Evolutionary conservation across 192 early-diverging fungal species (phyloP), one percentile per base, ranked within the genome.

Genomic region (Backusella australiensis): DNA sequence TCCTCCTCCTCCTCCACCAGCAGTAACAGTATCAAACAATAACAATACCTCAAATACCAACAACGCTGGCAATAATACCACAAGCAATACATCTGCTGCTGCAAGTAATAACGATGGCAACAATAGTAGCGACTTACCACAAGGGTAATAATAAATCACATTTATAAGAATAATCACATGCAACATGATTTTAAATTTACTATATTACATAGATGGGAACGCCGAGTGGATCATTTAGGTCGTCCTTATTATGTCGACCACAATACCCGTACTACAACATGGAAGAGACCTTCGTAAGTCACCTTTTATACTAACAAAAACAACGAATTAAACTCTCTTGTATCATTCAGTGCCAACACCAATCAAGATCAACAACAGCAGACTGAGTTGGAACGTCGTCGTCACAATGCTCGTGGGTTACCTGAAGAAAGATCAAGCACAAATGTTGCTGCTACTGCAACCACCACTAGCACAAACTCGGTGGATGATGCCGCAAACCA

Each of bases 221-320:
- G 95, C 67, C 90, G 97, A 71, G 87, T 93, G 29, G 97, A 99
- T 88, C 92, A 96, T 75, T 80, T 96, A 67, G 94, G 95, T 11
- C 89, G 97, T 11, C 92, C 92, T 1, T 99, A 99, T 87, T 99
- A 96, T 85, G 96, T 99, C 17, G 96, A 99, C 85, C 97, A 99
- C 82, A 97, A 94, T 83, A 91, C 90, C 9, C 91, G 96, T 34
- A 93, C 91, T 29, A 99, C 97, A 11, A 98, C 97, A 23, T 99
- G 97, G 97, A 90, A 90, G 68, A 84, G 84, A 74, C 88, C 88
- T 36, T 83, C 78, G 74, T 63, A 63, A 63, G 56, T 26, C 1
- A 21, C 3, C 32, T 32, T 32, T 32, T 32, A 3, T 32, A 3
- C 32, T 32, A 32, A 32, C 2, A 32, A 32, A 32, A 3, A 32